A percentile compares a stretch with the other conserved stretches of the same genome.
Conservation (phyloP, 1,284 basidiomycete species). For the Volvariella volvacea region DNA sequence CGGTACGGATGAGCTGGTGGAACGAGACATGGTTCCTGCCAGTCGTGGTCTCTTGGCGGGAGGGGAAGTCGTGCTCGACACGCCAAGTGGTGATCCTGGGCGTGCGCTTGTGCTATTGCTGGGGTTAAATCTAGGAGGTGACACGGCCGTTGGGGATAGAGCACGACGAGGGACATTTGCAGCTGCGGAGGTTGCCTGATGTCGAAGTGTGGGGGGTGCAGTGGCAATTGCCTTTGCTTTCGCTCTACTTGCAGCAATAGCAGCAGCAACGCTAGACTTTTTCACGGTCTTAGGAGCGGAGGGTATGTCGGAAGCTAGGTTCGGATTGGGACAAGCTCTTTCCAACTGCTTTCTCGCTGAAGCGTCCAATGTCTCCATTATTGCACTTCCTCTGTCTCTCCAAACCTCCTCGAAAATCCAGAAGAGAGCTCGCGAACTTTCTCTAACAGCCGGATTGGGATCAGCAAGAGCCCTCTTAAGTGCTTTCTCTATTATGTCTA, state of each 20-base stretch:
- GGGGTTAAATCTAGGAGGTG: conserved; percentile 35
- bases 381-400: conserved; percentile 56
- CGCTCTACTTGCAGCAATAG: conserved; percentile 76
- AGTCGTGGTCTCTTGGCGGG: conserved; percentile 12
- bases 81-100: conserved; percentile 39
- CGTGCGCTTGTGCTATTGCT: conserved; percentile 25
- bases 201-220: conserved; percentile 67
- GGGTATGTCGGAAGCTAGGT: conserved; percentile 29
- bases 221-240: conserved; percentile 79
- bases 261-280: conserved; percentile 74
- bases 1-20: too few species aligned
- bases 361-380: conserved; percentile 69
- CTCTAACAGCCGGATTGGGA: conserved; percentile 74
- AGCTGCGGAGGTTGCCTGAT: conserved; percentile 58
- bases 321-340: conserved; percentile 67
- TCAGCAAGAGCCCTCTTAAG: conserved; percentile 74
- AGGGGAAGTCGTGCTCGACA: conserved; percentile 20
- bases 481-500: conserved; percentile 67
- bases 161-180: too few species aligned
- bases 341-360: conserved; percentile 79
- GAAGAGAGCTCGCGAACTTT: conserved; percentile 68
- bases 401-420: conserved; percentile 80
- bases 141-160: conserved; percentile 41
- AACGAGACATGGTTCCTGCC: not conserved
- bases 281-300: conserved; percentile 50